phyloP scores from a whole-genome alignment of 179 eudicot genomes.

The Pouteria campechiana region DNA sequence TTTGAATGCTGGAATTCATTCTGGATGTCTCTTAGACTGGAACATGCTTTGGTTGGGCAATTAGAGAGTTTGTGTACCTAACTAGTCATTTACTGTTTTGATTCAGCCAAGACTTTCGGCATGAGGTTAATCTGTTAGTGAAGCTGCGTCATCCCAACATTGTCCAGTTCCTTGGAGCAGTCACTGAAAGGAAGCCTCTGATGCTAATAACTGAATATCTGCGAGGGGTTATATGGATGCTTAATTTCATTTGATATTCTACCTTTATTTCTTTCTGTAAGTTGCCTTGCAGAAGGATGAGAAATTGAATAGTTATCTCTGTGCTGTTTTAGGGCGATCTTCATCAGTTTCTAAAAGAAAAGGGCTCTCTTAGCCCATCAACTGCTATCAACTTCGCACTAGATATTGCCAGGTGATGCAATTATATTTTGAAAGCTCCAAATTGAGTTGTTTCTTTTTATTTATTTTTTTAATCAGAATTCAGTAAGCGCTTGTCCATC shows the following conservation, averaged over 20 bases:
- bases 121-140: conserved; percentile 91
- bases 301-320: background rate
- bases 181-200: conserved; percentile 84
- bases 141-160: conserved; percentile 99
- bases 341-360: conserved; percentile 82
- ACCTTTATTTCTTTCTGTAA: background rate
- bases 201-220: conserved; percentile 93
- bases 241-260: background rate
- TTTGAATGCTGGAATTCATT: too few species aligned
- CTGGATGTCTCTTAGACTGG: too few species aligned
- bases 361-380: conserved; percentile 77
- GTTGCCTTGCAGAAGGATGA: conserved; percentile 4
- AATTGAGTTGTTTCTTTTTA: too few species aligned
- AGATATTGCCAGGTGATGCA: conserved; percentile 83
- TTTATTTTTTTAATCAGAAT: too few species aligned
- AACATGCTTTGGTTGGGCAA: too few species aligned
- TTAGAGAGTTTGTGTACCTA: too few species aligned
- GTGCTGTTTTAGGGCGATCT: conserved; percentile 67
- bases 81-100: conserved; percentile 3
- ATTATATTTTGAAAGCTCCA: background rate
- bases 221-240: conserved; percentile 64
- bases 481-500: too few species aligned
- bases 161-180: conserved; percentile 99
- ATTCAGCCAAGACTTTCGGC: conserved; percentile 95
- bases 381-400: conserved; percentile 82